phyloP scores from a whole-genome alignment of 2,329 filamentous ascomycete genomes.

The Parastagonospora nodorum region DNA sequence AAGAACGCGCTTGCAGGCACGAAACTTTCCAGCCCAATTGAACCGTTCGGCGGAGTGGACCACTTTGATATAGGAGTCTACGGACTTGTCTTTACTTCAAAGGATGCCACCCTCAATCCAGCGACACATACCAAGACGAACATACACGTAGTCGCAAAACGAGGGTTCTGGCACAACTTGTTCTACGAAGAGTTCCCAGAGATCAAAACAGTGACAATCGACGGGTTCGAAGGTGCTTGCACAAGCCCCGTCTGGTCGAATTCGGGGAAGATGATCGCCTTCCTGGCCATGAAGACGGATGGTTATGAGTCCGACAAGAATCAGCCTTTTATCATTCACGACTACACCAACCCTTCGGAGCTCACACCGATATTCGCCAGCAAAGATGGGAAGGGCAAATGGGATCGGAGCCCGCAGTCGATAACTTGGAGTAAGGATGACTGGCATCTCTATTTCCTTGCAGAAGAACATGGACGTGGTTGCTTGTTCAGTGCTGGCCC shows the following conservation, averaged over 20 bases:
- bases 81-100: conserved; percentile 75
- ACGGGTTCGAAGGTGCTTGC: conserved; percentile 67
- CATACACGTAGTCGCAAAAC: conserved; percentile 70
- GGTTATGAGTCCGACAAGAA: conserved; percentile 84
- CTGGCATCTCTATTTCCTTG: conserved; percentile 69
- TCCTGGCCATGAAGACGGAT: conserved; percentile 75
- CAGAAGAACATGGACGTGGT: conserved; percentile 71
- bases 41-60: conserved; percentile 77
- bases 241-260: conserved; percentile 74
- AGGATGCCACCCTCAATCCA: conserved; percentile 72
- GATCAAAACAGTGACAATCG: conserved; percentile 62
- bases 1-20: conserved; percentile 68
- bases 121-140: conserved; percentile 82
- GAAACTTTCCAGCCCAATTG: conserved; percentile 68
- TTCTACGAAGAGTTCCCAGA: conserved; percentile 12
- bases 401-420: conserved; percentile 60
- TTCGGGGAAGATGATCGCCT: conserved; percentile 72
- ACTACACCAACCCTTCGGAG: conserved; percentile 62
- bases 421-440: conserved; percentile 60
- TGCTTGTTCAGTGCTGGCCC: conserved; percentile 56
- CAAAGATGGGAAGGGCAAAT: conserved; percentile 64
- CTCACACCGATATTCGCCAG: conserved; percentile 65
- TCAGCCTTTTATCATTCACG: conserved; percentile 67
- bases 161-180: conserved; percentile 56
- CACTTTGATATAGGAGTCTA: conserved; percentile 75